Evolutionary conservation across 495 filamentous ascomycete genomes (phyloP), one percentile per base, ranked within the genome.

Genomic region (Hyphodiscus hymeniophilus): DNA sequence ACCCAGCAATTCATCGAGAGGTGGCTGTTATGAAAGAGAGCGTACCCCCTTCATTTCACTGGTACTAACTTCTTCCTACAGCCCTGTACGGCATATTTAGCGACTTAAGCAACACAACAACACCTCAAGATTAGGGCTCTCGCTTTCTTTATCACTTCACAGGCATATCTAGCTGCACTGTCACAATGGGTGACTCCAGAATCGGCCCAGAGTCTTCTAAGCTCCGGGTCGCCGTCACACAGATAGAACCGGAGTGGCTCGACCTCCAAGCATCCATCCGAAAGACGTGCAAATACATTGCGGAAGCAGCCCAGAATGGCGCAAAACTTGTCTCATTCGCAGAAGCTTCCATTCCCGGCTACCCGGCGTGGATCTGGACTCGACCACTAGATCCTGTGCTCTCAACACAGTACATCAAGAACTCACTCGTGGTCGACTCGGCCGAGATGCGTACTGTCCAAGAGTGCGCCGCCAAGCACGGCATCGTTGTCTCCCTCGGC

Each of bases 331-430:
- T 80, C 15, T 63, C 70, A 3, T 81, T 82, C 50, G 68, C 75
- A 2, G 75, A 82, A 55, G 64, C 61, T 34, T 81, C 68, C 68
- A 63, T 80, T 21, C 67, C 73, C 0, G 76, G 78, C 11, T 81
- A 79, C 58, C 76, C 76, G 7, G 57, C 49, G 0, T 79, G 74
- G 75, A 74, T 81, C 17, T 83, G 76, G 76, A 5, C 26, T 28
- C 26, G 71, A 13, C 58, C 60, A 11, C 49, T 74, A 3, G 77
- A 79, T 47, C 54, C 65, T 5, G 57, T 63, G 3, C 59, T 74
- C 7, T 54, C 62, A 4, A 63, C 62, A 15, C 38, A 57, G 5
- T 81, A 80, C 60, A 69, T 75, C 57, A 59, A 65, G 47, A 78
- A 76, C 58, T 70, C 72, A 8, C 63, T 80, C 0, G 17, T 38